Evolutionary conservation across 2,329 filamentous ascomycete species (phyloP), one percentile per base, ranked within the genome.

Genomic region (Capronia americana): DNA sequence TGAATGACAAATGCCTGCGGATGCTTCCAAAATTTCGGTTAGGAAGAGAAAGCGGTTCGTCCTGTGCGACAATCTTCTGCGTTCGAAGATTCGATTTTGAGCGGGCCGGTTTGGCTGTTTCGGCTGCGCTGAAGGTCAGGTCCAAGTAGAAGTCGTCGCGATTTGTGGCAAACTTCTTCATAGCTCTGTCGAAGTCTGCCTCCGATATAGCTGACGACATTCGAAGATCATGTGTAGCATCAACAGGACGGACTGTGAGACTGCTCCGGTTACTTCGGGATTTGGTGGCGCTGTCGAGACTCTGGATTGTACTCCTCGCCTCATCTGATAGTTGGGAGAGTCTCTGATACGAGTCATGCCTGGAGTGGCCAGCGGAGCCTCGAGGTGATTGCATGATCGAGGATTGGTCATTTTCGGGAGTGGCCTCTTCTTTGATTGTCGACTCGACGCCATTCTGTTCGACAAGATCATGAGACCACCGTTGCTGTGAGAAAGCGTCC

Each of bases 141-240:
- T 99, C 95, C 70, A 96, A 92, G 60, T 98, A 83, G 74, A 99
- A 99, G 67, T 90, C 90, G 74, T 99, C 95, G 70, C 95, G 86
- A 81, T 98, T 94, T n/a, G 90, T 90, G 54, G 95, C 93, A 77
- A 99, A 99, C 80, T 97, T 98, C 74, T 93, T 82, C 72, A 99
- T 84, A 28, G 95, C 94, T 75, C 91, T 89, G 76, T 98, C 95
- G 74, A 99, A 99, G 78, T 98, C 95, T 74, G 92, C 92, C 75
- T 96, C 92, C 65, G 80, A 87, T 32, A 87, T 78, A 28, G 78
- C 74, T 5, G 77, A 75, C 6, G 76, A 75, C n/a, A 73, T 74
- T 24, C 77, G 78, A 23, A 76, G 68, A 75, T 17, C 57, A 51
- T 32, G 17, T 44, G 50, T n/a, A 26, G 74, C 73, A 7, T 72